These are phyloP conservation scores for Wickerhamiella domercqiae DNA, from an alignment of 805 yeast species.

Conservation along the genomic window DNA sequence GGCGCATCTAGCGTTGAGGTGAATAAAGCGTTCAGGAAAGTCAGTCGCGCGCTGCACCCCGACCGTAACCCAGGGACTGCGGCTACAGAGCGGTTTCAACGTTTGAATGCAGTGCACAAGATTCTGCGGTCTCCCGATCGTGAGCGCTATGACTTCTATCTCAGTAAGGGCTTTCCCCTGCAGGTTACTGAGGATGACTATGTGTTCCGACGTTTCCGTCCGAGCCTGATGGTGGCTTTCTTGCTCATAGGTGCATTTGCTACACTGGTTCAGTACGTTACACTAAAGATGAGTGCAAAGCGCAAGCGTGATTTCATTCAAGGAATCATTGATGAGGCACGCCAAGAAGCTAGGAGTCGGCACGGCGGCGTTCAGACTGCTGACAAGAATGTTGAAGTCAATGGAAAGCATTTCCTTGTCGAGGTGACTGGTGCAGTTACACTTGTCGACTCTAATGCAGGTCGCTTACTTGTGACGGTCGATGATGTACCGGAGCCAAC, in stretches of 20 bases:
- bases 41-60: slow-evolving; percentile 68
- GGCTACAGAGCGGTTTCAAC: slow-evolving; percentile 58
- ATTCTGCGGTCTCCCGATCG: slow-evolving; percentile 46
- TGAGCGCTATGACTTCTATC: slow-evolving; percentile 71
- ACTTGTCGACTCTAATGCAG: slow-evolving; percentile 19
- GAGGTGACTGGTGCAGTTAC: slow-evolving; percentile 23
- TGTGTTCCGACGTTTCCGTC: slow-evolving; percentile 49
- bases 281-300: slow-evolving; percentile 36
- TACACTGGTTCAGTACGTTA: slow-evolving; percentile 42
- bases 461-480: slow-evolving; percentile 20
- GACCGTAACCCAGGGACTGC: slow-evolving; percentile 45
- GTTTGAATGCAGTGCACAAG: slow-evolving; percentile 61
- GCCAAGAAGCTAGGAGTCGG: slow-evolving; percentile 18
- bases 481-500: slow-evolving; percentile 22
- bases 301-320: slow-evolving; percentile 44
- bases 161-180: slow-evolving; percentile 70
- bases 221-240: slow-evolving; percentile 40
- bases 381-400: slow-evolving; percentile 17
- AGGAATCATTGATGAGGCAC: slow-evolving; percentile 21
- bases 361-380: slow-evolving; percentile 18
- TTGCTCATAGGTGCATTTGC: slow-evolving; percentile 36
- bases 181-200: slow-evolving; percentile 45
- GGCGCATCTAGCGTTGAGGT: slow-evolving; percentile 20
- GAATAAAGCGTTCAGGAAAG: slow-evolving; percentile 38
- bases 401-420: slow-evolving; percentile 23